Evolutionary conservation across 2,329 filamentous ascomycete genomes (phyloP), one percentile per base, ranked within the genome.

Genomic region (Mariannaea elegans): DNA sequence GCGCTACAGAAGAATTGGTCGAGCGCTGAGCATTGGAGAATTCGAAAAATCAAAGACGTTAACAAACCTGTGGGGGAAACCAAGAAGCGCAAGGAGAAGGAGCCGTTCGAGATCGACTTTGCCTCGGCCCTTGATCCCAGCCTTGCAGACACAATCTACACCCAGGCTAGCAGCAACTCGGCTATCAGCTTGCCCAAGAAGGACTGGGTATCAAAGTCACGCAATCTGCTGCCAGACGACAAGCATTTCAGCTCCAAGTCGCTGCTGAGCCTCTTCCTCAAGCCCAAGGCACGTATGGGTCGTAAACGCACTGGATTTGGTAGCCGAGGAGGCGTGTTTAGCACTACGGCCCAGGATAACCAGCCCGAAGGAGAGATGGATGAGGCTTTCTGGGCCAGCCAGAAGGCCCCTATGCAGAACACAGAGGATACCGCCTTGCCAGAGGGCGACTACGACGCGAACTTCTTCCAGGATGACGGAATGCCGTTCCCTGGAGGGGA

Each of bases 21-120:
- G 6, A 96, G 93, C 47, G 94, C 95, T n/a, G 95, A 98, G 75
- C 95, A 99, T 77, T 99, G 95, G 95, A 90, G 94, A 67, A 98
- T 99, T 73, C 87, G 92, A 63, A 93, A 93, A 72, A 95, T 99
- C 76, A 98, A 98, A 72, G 87, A 90, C 65, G 79, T 83, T 71
- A 84, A 82, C 70, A 93, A 94, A 76, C 83, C 87, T 7, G 80
- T 84, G 8, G 81, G 85, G 13, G 76, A 79, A 50, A 85, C 76
- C 71, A 89, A 85, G 64, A 87, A 89, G 69, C 87, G 93, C 64
- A 98, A 97, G 76, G 95, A 98, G 76, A 99, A 97, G 77, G 94
- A 97, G 73, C 90, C 92, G 0, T 99, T 99, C 72, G 91, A 95
- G 72, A 97, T 99, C 63, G 91, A 98, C 76, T 99, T 99, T 73